These are phyloP conservation scores for Verticillium isaacii DNA, from an alignment of 2,329 filamentous ascomycete genomes.

Conservation along the genomic window DNA sequence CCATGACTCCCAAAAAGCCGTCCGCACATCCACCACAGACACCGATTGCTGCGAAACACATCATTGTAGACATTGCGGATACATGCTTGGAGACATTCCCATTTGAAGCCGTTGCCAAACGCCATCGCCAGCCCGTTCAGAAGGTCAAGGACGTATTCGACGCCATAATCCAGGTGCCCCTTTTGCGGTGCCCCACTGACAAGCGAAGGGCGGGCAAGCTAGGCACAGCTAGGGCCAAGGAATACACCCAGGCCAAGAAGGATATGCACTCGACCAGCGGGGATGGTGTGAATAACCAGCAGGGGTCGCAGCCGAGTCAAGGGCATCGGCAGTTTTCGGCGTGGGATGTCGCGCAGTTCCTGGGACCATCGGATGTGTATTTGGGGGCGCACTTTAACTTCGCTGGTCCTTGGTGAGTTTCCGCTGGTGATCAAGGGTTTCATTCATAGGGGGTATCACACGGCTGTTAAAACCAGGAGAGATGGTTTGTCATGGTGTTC, in stretches of 20 bases:
- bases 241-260: constrained; percentile 37
- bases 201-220: constrained; percentile 34
- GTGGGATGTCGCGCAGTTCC: constrained; percentile 11
- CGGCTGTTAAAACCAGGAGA: constrained; percentile 11
- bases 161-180: constrained; percentile 42
- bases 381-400: constrained; percentile 1
- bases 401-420: constrained; percentile 8
- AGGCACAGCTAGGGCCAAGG: constrained; percentile 33
- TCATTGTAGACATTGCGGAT: constrained; percentile 45
- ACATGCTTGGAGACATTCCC: constrained; percentile 41
- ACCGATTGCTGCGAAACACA: constrained; percentile 26
- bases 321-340: constrained; percentile 2
- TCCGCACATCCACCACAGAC: constrained; percentile 14
- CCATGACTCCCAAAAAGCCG: not conserved
- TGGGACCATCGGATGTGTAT: constrained; percentile 8
- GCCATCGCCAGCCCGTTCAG: constrained; percentile 35
- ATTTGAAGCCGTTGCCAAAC: constrained; percentile 37
- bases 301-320: not conserved
- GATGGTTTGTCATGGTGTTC: not conserved
- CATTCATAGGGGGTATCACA: not conserved
- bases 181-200: constrained; percentile 39
- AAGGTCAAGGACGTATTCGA: constrained; percentile 42
- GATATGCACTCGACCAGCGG: constrained; percentile 16
- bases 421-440: not conserved
- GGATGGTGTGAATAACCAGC: not conserved